A percentile compares a stretch with the other conserved stretches of the same genome.
phyloP scores from a whole-genome alignment of 2,329 filamentous ascomycete genomes.

The Colletotrichum siamense region DNA sequence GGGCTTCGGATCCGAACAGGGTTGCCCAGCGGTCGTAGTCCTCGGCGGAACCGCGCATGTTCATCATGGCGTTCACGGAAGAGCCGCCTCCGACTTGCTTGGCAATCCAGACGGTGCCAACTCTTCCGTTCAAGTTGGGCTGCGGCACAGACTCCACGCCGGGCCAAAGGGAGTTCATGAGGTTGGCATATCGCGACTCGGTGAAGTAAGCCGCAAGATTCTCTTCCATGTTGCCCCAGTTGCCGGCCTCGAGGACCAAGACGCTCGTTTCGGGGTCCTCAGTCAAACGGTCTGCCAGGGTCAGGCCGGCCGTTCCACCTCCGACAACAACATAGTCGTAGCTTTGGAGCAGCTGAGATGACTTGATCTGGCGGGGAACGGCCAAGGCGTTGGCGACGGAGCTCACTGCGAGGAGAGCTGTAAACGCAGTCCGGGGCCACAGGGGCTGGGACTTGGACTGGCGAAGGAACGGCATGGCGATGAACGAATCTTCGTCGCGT shows the following conservation, averaged over 20 bases:
- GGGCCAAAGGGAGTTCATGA: background rate
- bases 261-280: conserved; percentile 10
- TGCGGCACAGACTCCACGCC: conserved; percentile 6
- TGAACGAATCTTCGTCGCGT: background rate
- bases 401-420: background rate
- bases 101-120: background rate
- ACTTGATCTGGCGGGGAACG: conserved; percentile 3
- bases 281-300: conserved; percentile 35
- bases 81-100: conserved; percentile 21
- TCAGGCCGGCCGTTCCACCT: conserved; percentile 37
- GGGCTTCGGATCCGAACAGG: conserved; percentile 41
- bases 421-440: background rate
- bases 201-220: background rate
- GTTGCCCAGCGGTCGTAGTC: conserved; percentile 33
- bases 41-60: conserved; percentile 19
- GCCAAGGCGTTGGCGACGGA: background rate
- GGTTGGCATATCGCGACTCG: background rate
- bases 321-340: conserved; percentile 37
- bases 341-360: background rate
- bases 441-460: conserved; percentile 6
- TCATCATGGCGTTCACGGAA: conserved; percentile 23
- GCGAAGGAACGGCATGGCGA: conserved; percentile 8
- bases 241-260: conserved; percentile 11
- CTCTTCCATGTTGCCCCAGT: conserved; percentile 11
- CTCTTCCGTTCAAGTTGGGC: background rate